Percentiles rank a stretch among this genome's conserved stretches.
Evolutionary conservation across 306 rosid genomes (phyloP).

Genomic region (Cucumis melo): DNA sequence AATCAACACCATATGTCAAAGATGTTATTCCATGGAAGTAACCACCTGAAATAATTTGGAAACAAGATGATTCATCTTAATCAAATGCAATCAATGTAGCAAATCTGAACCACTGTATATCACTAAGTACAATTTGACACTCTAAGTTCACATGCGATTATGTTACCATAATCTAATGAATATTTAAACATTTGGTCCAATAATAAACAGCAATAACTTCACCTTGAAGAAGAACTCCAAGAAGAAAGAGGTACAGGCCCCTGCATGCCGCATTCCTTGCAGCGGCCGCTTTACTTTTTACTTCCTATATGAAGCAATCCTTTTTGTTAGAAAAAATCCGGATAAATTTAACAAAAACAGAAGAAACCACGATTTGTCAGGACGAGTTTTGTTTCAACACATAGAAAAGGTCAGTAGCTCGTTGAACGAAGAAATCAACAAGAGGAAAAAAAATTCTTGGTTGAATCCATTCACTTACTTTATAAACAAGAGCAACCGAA

Average conservation of each 20-base stretch:
- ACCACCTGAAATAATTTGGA: constrained; percentile 54
- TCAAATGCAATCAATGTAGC: neutral
- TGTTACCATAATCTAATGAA: neutral
- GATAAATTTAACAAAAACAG: neutral
- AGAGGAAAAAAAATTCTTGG: neutral
- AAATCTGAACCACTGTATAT: neutral
- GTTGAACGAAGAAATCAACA: neutral
- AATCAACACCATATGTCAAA: constrained; percentile 70
- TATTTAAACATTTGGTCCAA: neutral
- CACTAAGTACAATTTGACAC: neutral
- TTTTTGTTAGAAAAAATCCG: neutral
- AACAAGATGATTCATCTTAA: neutral
- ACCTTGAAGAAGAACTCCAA: constrained; percentile 90
- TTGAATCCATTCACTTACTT: constrained; percentile 24
- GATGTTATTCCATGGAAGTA: constrained; percentile 79
- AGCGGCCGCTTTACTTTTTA: constrained; percentile 35
- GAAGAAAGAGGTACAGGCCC: constrained; percentile 41
- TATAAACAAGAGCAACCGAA: constrained; percentile 58
- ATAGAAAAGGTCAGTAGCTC: neutral
- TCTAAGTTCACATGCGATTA: neutral
- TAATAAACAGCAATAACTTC: neutral
- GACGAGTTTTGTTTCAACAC: neutral
- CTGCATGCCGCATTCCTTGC: constrained; percentile 45
- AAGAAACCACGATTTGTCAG: neutral
- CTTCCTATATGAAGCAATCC: constrained; percentile 25